Conservation (phyloP, 2,329 filamentous ascomycete species). For the Trichophyton verrucosum region DNA sequence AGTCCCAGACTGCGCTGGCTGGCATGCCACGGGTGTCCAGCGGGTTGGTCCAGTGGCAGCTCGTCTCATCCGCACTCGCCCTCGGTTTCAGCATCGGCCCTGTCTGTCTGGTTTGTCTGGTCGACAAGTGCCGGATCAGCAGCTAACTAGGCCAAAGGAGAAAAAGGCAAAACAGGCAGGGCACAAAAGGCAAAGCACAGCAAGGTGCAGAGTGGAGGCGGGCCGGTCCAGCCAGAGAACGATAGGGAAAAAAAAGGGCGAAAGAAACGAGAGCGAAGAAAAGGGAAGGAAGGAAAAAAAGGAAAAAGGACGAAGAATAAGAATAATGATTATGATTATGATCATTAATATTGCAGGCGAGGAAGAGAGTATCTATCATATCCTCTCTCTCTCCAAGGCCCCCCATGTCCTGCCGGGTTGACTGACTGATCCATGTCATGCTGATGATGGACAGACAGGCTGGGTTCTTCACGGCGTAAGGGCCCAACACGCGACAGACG, state of each 20-base stretch:
- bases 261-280: not conserved
- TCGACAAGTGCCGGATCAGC: constrained; percentile 2
- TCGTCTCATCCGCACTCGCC: not conserved
- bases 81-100: not conserved
- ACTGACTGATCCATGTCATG: not conserved
- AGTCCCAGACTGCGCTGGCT: no score
- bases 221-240: not conserved
- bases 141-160: not conserved
- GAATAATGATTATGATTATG: not conserved
- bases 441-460: not conserved
- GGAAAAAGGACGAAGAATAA: not conserved
- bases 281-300: not conserved
- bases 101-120: not conserved
- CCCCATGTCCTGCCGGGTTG: not conserved
- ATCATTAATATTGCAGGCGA: not conserved
- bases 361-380: not conserved
- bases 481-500: not conserved
- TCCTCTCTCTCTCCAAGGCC: no score
- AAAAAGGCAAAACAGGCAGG: not conserved
- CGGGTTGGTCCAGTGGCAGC: not conserved
- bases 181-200: no score
- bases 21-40: not conserved
- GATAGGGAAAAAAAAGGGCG: not conserved
- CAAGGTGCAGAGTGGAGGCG: constrained; percentile 2
- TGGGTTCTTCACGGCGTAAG: not conserved